Evolutionary conservation across 1,284 basidiomycete species (phyloP).

Genomic region (Puccinia horiana): DNA sequence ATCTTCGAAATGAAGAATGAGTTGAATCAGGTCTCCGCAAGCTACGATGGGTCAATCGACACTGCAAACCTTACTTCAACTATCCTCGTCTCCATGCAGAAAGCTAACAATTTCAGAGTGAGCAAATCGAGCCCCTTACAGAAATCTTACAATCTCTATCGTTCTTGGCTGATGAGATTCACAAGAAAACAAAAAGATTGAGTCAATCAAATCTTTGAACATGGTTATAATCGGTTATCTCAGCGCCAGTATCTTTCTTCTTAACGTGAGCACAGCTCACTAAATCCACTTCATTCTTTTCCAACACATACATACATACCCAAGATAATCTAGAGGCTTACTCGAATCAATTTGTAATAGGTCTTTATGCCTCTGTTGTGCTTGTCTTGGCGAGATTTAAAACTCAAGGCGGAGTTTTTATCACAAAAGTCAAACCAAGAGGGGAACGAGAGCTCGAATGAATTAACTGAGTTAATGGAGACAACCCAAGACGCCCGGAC

Average conservation of each 20-base stretch:
- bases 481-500: constrained; percentile 16
- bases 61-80: background rate
- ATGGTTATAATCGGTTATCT: constrained; percentile 4
- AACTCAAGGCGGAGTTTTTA: constrained; percentile 20
- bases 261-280: background rate
- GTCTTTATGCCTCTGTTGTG: constrained; percentile 25
- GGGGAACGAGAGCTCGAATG: background rate
- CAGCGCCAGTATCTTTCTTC: background rate
- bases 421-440: background rate
- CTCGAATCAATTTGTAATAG: too few relatives aligned
- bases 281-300: background rate
- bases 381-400: constrained; percentile 22
- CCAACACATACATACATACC: background rate
- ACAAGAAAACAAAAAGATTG: background rate
- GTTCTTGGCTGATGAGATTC: background rate
- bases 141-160: background rate
- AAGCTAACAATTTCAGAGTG: background rate
- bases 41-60: background rate
- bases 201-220: background rate
- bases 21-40: background rate
- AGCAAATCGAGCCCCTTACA: background rate
- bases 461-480: background rate
- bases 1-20: background rate
- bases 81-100: background rate
- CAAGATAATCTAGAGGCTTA: background rate